Base-by-base conservation (phyloP, 768 basidiomycete species). In the Tylopilus intermedius region DNA sequence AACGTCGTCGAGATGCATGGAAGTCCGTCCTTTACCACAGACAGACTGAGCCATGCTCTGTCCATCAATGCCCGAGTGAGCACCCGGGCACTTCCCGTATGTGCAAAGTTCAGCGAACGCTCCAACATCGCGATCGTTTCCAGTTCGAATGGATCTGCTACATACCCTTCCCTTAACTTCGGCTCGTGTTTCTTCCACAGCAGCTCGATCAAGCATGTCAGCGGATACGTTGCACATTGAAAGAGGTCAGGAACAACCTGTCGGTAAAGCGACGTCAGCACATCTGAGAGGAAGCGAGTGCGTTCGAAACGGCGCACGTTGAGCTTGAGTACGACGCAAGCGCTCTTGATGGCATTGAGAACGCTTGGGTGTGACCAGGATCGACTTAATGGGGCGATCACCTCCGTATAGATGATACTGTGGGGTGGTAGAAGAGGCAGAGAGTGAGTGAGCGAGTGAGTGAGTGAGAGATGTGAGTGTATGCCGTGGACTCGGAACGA, bases 111-210 rank as follows among this genome's bases (percentile, higher is more conserved):
- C 1, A 30, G 30, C 9, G 30, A 8, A 30, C 8, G 6, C 30
- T 30, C 30, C 7, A 30, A 6, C 30, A 30, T 30, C 30, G 8
- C 30, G 2, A 30, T 2, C 15, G 1, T 49, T 24, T 56, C 55
- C 0, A 56, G 46, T 5, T 45, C 37, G 15, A 41, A 56, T 0
- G 35, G 45, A 3, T 56, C 42, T 0, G 53, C 37, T 0, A 26
- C 5, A 6, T 56, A 48, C 0, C 24, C 54, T 1, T 42, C n/a
- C 13, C 29, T 42, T 3, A 51, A 15, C 1, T 0, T 0, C 0
- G 45, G 24, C 3, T 55, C 54, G 5, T 55, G 54, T 10, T 51
- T 55, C 22, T 26, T 26, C 54, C 54, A 55, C 0, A 55, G 7
- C 0, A 0, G 7, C 21, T 55, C 40, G 1, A 55, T 24, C 0